Conservation (phyloP, 1,284 basidiomycete species). For the Sparassis latifolia region DNA sequence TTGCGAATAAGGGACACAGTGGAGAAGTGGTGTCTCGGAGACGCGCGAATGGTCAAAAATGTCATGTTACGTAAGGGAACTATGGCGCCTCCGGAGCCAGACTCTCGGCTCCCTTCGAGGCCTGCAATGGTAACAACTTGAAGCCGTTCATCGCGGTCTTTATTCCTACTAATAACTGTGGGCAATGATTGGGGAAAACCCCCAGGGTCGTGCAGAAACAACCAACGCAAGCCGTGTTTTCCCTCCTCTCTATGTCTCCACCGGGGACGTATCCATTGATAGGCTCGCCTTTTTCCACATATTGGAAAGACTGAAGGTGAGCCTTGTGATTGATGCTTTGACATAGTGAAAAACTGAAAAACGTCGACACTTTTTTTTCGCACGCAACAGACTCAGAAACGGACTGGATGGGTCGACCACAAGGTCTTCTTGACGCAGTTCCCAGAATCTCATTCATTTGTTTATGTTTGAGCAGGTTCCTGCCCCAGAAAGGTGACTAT, state of each 20-base stretch:
- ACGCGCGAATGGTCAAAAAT: no score
- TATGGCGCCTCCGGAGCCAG: no score
- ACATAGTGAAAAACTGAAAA: not conserved
- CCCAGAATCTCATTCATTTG: not conserved
- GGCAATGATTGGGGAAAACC: no score
- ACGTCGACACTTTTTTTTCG: not conserved
- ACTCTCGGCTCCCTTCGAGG: no score
- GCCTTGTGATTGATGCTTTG: not conserved
- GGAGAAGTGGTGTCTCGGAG: no score
- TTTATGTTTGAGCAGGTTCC: conserved; percentile 49
- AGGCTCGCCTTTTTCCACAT: conserved; percentile 86
- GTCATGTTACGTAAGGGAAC: no score
- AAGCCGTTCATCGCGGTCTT: no score
- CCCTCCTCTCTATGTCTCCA: conserved; percentile 48
- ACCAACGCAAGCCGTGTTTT: conserved; percentile 29
- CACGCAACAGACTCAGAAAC: conserved; percentile 73
- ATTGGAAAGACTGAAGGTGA: conserved; percentile 81
- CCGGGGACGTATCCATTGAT: conserved; percentile 54
- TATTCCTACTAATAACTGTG: no score
- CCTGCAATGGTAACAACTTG: no score
- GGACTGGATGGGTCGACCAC: conserved; percentile 91
- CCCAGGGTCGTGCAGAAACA: no score
- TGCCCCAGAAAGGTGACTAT: conserved; percentile 66
- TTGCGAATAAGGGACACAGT: no score
- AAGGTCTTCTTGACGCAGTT: conserved; percentile 39